phyloP scores from a whole-genome alignment of 306 rosid species.

The Prunus salicina region DNA sequence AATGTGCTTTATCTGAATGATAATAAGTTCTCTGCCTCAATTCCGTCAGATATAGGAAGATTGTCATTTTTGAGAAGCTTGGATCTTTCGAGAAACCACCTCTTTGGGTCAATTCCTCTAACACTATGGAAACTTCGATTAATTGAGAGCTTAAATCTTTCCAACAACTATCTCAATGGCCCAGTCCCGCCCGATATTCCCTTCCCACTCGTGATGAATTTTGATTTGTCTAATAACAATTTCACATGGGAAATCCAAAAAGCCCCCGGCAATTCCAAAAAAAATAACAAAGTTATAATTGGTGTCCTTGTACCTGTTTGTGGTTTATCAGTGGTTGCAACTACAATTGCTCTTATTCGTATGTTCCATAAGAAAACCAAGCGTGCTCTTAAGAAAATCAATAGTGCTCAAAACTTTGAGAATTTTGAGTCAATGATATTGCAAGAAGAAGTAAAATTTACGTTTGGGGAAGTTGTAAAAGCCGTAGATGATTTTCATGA shows the following conservation, averaged over 20 bases:
- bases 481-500: conserved; percentile 52
- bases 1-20: background rate
- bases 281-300: conserved; percentile 31
- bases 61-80: background rate
- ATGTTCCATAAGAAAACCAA: background rate
- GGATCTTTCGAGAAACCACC: conserved; percentile 11
- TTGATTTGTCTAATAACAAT: too few relatives aligned
- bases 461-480: conserved; percentile 41
- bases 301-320: background rate
- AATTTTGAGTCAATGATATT: background rate
- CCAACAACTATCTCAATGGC: conserved; percentile 43
- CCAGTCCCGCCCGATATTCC: accelerated
- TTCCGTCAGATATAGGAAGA: conserved; percentile 24
- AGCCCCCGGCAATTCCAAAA: background rate
- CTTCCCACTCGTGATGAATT: accelerated
- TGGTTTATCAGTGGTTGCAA: conserved; percentile 11
- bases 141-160: conserved; percentile 26
- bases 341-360: background rate
- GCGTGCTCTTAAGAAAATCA: background rate
- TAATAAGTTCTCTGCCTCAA: background rate
- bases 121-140: conserved; percentile 29
- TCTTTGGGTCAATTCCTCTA: conserved; percentile 30
- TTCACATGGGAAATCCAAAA: too few relatives aligned
- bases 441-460: conserved; percentile 37
- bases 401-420: background rate